Evolutionary conservation across 352 stramenopile species (phyloP), one percentile per base, ranked within the genome.

Genomic region (Thalassiosira pacifica): DNA sequence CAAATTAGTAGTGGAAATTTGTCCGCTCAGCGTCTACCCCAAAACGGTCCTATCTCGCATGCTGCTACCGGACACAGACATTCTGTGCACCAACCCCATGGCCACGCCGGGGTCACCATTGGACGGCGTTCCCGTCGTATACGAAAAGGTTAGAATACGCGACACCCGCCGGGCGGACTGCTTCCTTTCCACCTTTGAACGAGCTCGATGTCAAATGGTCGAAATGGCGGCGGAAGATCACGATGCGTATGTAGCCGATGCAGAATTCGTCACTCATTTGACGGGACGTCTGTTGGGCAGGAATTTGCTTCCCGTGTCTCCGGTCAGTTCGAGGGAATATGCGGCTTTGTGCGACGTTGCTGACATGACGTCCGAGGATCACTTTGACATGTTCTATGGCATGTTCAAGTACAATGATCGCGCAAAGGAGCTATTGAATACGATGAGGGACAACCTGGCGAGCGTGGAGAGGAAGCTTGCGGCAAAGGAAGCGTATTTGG

Each of bases 11-110:
- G 90, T 95, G 1, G 90, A 94, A 73, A 86, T 93, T 11, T 90
- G 87, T 79, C 87, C 87, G 22, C 78, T 95, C 26, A 93, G 87
- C 67, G 71, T 76, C 40, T 83, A 89, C 40, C 88, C 90, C 1
- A 89, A 89, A 64, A 74, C 79, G 31, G 75, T 94, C 26, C 55
- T 93, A 13, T 68, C 92, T 22, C 70, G 86, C 19, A 73, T 88
- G 16, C 86, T 94, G 42, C 88, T 85, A 80, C 97, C 96, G 19
- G 94, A 92, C 64, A 92, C 94, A 61, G 97, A 98, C 76, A 97
- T 99, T 55, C 81, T 99, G 57, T 98, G 96, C 70, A 98, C 97
- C 27, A 97, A 99, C 90, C 97, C 97, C 0, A 99, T 99, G 97
- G 98, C 99, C 84, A 97, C 97, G 70, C 95, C 97, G 0, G 77